Evolutionary conservation across 352 stramenopile species (phyloP).

Genomic region (Phytopythium cucurbitacearum): DNA sequence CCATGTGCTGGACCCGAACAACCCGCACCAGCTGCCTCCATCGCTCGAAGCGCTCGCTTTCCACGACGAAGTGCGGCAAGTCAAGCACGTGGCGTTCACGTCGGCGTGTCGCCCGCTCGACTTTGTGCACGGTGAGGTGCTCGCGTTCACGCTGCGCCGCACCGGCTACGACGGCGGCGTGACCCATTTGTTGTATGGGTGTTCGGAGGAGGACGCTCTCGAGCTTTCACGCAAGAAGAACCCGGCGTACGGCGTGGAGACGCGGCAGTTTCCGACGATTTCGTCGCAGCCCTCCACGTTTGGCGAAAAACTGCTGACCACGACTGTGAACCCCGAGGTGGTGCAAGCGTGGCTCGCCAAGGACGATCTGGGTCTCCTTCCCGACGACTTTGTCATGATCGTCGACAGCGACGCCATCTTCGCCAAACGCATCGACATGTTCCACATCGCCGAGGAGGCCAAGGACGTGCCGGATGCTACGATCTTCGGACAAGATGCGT

Average conservation of each 20-base stretch:
- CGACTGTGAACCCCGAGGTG: constrained; percentile 52
- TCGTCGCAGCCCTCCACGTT: constrained; percentile 23
- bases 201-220: constrained; percentile 26
- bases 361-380: constrained; percentile 20
- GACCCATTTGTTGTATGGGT: constrained; percentile 76
- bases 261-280: constrained; percentile 37
- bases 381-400: constrained; percentile 72
- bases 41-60: constrained; percentile 18
- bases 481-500: constrained; percentile 71
- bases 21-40: neutral
- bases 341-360: constrained; percentile 54
- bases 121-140: constrained; percentile 61
- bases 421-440: constrained; percentile 74
- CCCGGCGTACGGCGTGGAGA: constrained; percentile 33
- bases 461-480: constrained; percentile 48
- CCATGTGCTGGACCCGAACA: neutral
- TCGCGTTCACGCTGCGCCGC: constrained; percentile 59
- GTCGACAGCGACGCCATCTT: constrained; percentile 82
- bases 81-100: constrained; percentile 72
- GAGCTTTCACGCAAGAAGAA: constrained; percentile 50
- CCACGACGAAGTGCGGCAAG: constrained; percentile 39
- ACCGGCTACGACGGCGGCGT: constrained; percentile 53
- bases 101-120: constrained; percentile 63
- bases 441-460: constrained; percentile 57
- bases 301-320: constrained; percentile 55